Evolutionary conservation across 2,329 filamentous ascomycete species (phyloP), one percentile per base, ranked within the genome.

Genomic region (Biscogniauxia mediterranea): DNA sequence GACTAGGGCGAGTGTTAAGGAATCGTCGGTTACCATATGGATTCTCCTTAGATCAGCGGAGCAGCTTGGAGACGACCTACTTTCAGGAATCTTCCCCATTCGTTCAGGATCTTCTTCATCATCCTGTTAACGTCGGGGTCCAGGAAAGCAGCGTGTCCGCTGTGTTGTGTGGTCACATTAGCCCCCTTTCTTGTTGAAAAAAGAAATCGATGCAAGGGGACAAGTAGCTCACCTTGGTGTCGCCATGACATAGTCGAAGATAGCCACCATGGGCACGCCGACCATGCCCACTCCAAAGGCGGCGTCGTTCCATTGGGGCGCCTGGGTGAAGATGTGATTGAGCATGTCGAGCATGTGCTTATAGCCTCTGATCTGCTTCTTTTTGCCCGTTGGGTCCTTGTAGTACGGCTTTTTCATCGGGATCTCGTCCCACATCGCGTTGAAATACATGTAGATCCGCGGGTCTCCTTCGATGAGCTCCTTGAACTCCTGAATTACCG

Each of bases 401-500:
- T 74, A 71, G 74, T 91, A 91, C 0, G 84, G 83, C 19, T 80
- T 76, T 72, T 85, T 86, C 32, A 72, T 70, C 0, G 89, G 88
- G 20, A 91, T 79, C 74, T 91, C 85, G 28, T 84, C 78, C 74
- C 89, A 91, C 89, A 91, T 91, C 64, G 82, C 78, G 23, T 78
- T 77, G 69, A 90, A 85, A 71, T 87, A 85, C 81, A 91, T 87
- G 77, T 85, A 88, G 25, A 91, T 77, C 21, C 86, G 81, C 1
- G 87, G 77, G 64, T 86, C 86, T 26, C 73, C 73, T 71, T 91
- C 88, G 64, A 92, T 91, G 23, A 91, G 76, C 1, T 83, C 73
- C 69, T 86, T 80, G 76, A 92, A 90, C 64, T 90, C 88, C 63
- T 81, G 68, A 0, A 91, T 74, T 0, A 86, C 86, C 0, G 87